Base-by-base conservation (phyloP, 2,329 filamentous ascomycete genomes). In the Aquanectria penicillioides region DNA sequence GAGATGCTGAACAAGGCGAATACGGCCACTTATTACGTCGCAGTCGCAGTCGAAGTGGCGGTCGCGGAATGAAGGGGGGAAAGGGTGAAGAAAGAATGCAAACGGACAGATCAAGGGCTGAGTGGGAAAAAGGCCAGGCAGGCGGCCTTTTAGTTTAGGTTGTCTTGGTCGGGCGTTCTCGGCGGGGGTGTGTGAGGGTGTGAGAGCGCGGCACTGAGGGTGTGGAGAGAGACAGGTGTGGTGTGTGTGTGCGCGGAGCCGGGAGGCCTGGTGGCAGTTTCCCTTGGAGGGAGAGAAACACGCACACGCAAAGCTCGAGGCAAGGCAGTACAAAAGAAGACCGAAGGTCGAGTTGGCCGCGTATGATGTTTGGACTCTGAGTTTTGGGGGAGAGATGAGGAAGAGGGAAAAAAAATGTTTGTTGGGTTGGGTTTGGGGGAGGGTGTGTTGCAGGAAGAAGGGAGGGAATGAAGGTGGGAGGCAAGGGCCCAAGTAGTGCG, bases 131-230 rank as follows among this genome's bases (percentile, higher is more conserved):
- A 36, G 56, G 37, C 46, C 38, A 57, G 40, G 48, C 40, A 34
- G 59, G 36, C 26, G 52, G 48, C 51, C 46, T 51, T 61, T 51
- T 56, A 38, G 48, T 61, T 59, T 60, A 52, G 57, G 34, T 60
- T 60, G 54, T 57, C 47, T 54, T 62, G 62, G 6, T 69, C 65
- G 67, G 67, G 67, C 67, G 67, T 66, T 69, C 55, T 69, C 65
- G 67, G 67, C 62, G 65, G 63, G 62, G 58, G 55, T 44, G 52
- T 57, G 66, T 54, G 58, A 53, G 44, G 48, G 44, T 43, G 49
- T 36, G 54, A 63, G 43, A 57, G 51, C 17, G 48, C 36, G 38
- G 25, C 25, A 23, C 31, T 37, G 26, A 57, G 49, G 44, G 46
- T 49, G 57, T 46, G 50, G 26, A 36, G 15, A 36, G 38, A 41